A percentile compares a stretch with the other conserved stretches of the same genome.
These are phyloP conservation scores for Phyllostachys edulis DNA, from an alignment of 176 grass and related monocot species.

Conservation along the genomic window DNA sequence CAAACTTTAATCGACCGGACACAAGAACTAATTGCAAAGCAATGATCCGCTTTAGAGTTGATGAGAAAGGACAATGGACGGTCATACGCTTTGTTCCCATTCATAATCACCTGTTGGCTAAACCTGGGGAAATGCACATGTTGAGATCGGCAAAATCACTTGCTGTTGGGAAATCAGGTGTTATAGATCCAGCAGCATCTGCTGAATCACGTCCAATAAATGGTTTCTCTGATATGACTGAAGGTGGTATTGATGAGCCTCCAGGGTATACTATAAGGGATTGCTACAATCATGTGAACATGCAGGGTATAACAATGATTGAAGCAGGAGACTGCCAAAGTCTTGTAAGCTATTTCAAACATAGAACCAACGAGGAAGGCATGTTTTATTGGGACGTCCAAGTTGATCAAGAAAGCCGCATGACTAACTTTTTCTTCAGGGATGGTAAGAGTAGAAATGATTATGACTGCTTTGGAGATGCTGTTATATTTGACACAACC, in stretches of 20 bases:
- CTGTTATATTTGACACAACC: constrained; percentile 73
- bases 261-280: constrained; percentile 62
- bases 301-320: constrained; percentile 53
- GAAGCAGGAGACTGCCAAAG: constrained; percentile 67
- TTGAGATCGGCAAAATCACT: constrained; percentile 70
- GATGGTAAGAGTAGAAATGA: constrained; percentile 76
- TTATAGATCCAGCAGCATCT: constrained; percentile 43
- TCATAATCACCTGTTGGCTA: constrained; percentile 86
- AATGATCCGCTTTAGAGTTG: constrained; percentile 83
- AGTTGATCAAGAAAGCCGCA: constrained; percentile 73
- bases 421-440: constrained; percentile 80
- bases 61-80: constrained; percentile 71
- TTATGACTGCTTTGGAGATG: constrained; percentile 88
- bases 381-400: constrained; percentile 88
- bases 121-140: constrained; percentile 82
- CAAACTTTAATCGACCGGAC: constrained; percentile 76
- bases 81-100: constrained; percentile 73
- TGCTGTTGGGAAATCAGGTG: constrained; percentile 56
- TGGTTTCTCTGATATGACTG: constrained; percentile 32
- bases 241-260: constrained; percentile 46
- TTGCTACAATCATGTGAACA: constrained; percentile 63
- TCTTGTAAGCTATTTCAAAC: constrained; percentile 79
- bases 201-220: constrained; percentile 31
- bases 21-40: constrained; percentile 88
- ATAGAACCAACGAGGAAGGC: constrained; percentile 73